Evolutionary conservation across 495 filamentous ascomycete species (phyloP).

Genomic region (Articulospora tetracladia): DNA sequence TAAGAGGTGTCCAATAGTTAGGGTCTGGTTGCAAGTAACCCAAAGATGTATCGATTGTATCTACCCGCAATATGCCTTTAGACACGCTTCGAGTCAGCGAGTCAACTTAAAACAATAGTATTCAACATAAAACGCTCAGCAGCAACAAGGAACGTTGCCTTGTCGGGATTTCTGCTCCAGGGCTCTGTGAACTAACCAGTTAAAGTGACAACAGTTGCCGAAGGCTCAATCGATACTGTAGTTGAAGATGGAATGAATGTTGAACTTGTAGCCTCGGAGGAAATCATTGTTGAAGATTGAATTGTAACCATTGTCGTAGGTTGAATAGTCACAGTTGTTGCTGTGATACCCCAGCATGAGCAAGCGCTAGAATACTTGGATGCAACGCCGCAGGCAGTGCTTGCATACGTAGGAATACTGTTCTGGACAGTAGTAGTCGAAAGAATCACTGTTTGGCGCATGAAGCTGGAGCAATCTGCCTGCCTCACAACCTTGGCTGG

Average conservation of each 20-base stretch:
- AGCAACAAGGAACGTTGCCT: neutral
- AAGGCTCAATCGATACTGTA: neutral
- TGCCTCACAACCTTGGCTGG: neutral
- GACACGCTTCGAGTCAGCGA: neutral
- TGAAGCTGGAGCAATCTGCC: slow-evolving; percentile 1
- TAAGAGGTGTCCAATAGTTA: neutral
- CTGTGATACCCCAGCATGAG: neutral
- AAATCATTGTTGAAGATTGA: neutral
- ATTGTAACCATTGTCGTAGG: neutral
- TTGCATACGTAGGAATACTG: neutral
- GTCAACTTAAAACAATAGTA: neutral
- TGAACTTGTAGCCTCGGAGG: too few relatives aligned
- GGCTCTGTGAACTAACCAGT: neutral
- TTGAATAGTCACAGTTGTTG: neutral
- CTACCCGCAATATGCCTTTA: neutral
- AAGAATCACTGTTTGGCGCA: neutral
- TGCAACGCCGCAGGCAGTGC: neutral
- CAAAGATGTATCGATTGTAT: neutral
- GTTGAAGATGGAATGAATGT: neutral
- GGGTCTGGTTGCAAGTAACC: neutral
- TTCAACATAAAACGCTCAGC: neutral
- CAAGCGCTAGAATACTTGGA: neutral
- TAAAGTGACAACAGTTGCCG: neutral
- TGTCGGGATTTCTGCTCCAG: neutral
- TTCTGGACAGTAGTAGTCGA: neutral